Percentiles rank a stretch among this genome's conserved stretches.
Evolutionary conservation across 148 eudicot genomes (phyloP).

Genomic region (Drosera capensis): DNA sequence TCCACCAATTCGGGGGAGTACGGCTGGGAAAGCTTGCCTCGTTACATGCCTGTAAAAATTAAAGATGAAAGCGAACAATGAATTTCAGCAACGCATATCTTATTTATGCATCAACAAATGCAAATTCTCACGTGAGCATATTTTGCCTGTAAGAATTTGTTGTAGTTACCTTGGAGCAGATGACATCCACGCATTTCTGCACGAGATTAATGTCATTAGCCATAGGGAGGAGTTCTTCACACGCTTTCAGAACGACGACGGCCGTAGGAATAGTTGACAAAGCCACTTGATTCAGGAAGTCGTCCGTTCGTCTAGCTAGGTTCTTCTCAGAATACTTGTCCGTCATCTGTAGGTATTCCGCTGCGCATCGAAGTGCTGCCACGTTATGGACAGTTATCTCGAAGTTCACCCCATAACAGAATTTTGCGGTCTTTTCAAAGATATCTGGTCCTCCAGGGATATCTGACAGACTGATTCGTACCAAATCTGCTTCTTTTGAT

Average conservation of each 20-base stretch:
- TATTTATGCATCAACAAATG: neutral
- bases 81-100: neutral
- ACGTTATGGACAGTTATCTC: conserved; percentile 91
- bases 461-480: conserved; percentile 42
- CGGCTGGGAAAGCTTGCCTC: conserved; percentile 82
- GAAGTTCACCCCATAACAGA: conserved; percentile 90
- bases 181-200: conserved; percentile 60
- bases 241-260: conserved; percentile 59
- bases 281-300: conserved; percentile 73
- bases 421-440: conserved; percentile 83
- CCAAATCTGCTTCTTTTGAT: conserved; percentile 47
- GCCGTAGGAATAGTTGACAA: conserved; percentile 64
- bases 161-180: conserved; percentile 38
- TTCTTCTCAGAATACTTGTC: conserved; percentile 62
- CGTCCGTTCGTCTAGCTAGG: conserved; percentile 73
- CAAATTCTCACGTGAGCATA: too few relatives aligned
- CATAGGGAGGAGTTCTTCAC: conserved; percentile 65
- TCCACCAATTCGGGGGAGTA: conserved; percentile 97
- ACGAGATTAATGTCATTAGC: conserved; percentile 45
- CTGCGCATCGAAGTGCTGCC: conserved; percentile 80
- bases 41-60: conserved; percentile 42
- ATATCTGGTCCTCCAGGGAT: conserved; percentile 86
- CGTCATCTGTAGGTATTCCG: conserved; percentile 79
- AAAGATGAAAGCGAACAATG: neutral
- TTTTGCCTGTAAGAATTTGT: neutral